These are phyloP conservation scores for Alternaria alternata DNA, from an alignment of 2,329 filamentous ascomycete species.

Conservation along the genomic window DNA sequence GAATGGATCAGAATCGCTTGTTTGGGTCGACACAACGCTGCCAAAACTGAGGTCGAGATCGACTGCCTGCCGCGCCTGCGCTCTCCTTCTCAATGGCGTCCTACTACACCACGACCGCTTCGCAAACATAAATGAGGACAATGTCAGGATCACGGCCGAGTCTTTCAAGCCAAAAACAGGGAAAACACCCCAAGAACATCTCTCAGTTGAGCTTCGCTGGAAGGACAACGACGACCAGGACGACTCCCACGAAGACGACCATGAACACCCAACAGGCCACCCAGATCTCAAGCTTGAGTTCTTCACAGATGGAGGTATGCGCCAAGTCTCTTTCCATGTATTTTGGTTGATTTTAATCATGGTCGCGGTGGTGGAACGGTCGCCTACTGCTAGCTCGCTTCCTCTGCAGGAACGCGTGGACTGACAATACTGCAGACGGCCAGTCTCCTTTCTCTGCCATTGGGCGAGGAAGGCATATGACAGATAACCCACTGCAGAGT, in stretches of 20 bases:
- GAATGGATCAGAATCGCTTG: constrained; percentile 23
- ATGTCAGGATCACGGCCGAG: constrained; percentile 39
- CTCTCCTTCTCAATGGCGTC: constrained; percentile 44
- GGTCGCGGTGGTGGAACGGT: not conserved
- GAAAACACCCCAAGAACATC: constrained; percentile 38
- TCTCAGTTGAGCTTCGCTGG: constrained; percentile 48
- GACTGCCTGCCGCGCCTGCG: constrained; percentile 43
- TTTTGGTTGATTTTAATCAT: not conserved
- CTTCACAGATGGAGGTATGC: constrained; percentile 48
- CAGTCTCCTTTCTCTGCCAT: constrained; percentile 48
- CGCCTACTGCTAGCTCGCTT: constrained; percentile 9
- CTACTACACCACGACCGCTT: constrained; percentile 45
- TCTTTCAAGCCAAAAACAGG: constrained; percentile 29
- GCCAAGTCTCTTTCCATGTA: not conserved
- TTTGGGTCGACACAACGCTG: constrained; percentile 42
- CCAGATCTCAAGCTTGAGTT: constrained; percentile 49
- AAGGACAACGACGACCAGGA: constrained; percentile 25
- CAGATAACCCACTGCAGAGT: constrained; percentile 41
- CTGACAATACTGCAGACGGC: constrained; percentile 38
- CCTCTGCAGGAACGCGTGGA: constrained; percentile 4
- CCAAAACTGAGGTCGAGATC: constrained; percentile 41
- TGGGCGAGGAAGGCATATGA: constrained; percentile 43
- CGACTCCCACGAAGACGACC: constrained; percentile 30
- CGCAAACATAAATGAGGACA: constrained; percentile 32
- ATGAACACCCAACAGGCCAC: constrained; percentile 32